Conservation (phyloP, 345 rosid genomes). For the Brassica napus region DNA sequence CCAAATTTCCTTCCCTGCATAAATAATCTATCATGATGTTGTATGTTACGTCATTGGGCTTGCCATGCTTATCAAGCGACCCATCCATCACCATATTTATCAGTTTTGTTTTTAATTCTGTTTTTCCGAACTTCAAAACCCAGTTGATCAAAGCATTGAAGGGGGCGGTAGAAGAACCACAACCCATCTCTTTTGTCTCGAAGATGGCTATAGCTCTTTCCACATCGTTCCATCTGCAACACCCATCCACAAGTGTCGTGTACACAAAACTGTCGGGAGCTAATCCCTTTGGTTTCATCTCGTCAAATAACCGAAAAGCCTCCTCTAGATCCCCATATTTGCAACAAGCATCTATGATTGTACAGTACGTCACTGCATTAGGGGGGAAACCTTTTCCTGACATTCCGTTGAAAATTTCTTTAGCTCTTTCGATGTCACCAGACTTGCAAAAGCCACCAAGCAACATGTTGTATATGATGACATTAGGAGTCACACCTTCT, state of each 20-base stretch:
- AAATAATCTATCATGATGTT: constrained; percentile 64
- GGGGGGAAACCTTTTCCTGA: constrained; percentile 53
- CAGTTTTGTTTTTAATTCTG: constrained; percentile 37
- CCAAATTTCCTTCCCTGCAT: constrained; percentile 57
- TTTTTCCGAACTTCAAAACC: constrained; percentile 56
- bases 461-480: constrained; percentile 61
- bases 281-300: constrained; percentile 61
- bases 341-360: constrained; percentile 73
- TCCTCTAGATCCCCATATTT: constrained; percentile 57
- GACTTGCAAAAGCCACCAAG: constrained; percentile 65
- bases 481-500: constrained; percentile 59
- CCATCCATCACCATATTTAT: constrained; percentile 49
- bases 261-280: constrained; percentile 65
- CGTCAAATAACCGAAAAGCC: constrained; percentile 63
- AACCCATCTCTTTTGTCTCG: constrained; percentile 54
- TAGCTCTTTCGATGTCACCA: constrained; percentile 60
- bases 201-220: constrained; percentile 58
- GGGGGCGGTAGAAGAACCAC: constrained; percentile 48
- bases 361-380: constrained; percentile 60
- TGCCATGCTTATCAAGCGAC: constrained; percentile 43
- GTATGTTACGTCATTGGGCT: constrained; percentile 66
- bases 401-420: constrained; percentile 60
- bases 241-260: constrained; percentile 60
- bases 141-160: constrained; percentile 66
- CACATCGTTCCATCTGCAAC: constrained; percentile 60